A percentile compares a stretch with the other conserved stretches of the same genome.
Conservation (phyloP, 495 filamentous ascomycete species). For the Daldinia concentrica region DNA sequence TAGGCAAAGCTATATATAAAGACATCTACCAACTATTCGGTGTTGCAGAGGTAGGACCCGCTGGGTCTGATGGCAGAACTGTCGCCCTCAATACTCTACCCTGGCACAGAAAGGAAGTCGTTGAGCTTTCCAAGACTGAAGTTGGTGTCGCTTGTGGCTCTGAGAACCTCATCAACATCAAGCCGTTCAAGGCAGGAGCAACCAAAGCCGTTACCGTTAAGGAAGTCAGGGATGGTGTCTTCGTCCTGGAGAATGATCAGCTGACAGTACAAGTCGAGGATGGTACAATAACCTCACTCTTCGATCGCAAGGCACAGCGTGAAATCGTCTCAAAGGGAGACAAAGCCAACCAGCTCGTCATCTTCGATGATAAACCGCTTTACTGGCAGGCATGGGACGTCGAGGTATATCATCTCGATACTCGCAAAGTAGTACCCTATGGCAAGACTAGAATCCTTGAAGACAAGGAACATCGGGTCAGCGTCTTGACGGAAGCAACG, state of each 20-base stretch:
- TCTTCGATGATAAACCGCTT: conserved; percentile 97
- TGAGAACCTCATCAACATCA: conserved; percentile 60
- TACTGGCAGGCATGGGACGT: conserved; percentile 99
- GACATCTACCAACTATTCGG: conserved; percentile 75
- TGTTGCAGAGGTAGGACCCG: conserved; percentile 53
- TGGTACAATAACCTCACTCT: conserved; percentile 83
- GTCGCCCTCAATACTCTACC: conserved; percentile 82
- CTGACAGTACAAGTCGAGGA: conserved; percentile 74
- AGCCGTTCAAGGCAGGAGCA: conserved; percentile 55
- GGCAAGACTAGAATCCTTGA: conserved; percentile 76
- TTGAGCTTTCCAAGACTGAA: conserved; percentile 63
- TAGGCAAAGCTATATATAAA: conserved; percentile 73
- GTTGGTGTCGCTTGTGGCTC: conserved; percentile 60
- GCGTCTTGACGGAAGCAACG: conserved; percentile 79
- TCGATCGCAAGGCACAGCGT: conserved; percentile 72
- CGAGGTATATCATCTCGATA: conserved; percentile 93
- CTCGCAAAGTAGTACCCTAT: conserved; percentile 75
- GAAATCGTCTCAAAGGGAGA: conserved; percentile 81
- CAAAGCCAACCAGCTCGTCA: conserved; percentile 90
- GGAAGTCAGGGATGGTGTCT: conserved; percentile 73
- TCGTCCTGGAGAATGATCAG: conserved; percentile 78
- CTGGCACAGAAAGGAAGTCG: conserved; percentile 79
- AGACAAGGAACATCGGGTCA: conserved; percentile 75
- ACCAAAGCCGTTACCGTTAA: conserved; percentile 66
- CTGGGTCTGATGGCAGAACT: conserved; percentile 48